A percentile compares a stretch with the other conserved stretches of the same genome.
Evolutionary conservation across 495 filamentous ascomycete species (phyloP).

Genomic region (Neurospora sp.): DNA sequence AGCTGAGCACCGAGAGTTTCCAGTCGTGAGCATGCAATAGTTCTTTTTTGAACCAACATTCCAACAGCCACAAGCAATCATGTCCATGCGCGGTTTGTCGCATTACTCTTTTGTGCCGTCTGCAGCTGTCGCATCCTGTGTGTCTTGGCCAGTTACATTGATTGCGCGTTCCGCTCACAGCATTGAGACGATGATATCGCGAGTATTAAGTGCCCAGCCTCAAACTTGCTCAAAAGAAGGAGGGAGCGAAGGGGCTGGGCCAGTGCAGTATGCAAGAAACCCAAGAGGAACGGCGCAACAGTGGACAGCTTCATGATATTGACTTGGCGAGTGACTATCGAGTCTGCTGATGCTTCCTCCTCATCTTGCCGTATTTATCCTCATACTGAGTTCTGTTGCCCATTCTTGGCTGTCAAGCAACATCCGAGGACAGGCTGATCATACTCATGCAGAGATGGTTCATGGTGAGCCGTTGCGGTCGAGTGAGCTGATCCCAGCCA

Average conservation of each 20-base stretch:
- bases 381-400: background rate
- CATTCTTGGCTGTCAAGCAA: background rate
- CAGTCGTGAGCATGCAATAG: background rate
- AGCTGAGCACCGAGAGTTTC: background rate
- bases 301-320: constrained; percentile 15
- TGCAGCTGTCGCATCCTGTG: background rate
- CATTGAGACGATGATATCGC: background rate
- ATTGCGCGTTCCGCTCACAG: background rate
- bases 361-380: background rate
- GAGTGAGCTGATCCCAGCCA: background rate
- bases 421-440: background rate
- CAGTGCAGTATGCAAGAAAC: constrained; percentile 11
- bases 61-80: background rate
- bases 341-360: background rate
- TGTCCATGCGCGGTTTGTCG: background rate
- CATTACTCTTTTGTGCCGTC: background rate
- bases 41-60: background rate
- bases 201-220: background rate
- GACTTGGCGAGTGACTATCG: background rate
- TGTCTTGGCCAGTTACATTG: background rate
- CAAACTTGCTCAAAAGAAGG: background rate
- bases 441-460: background rate
- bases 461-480: background rate
- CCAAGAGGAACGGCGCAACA: constrained; percentile 8
- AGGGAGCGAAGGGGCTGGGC: constrained; percentile 17